These are phyloP conservation scores for Penicillium samsonianum DNA, from an alignment of 495 filamentous ascomycete genomes.

Conservation along the genomic window DNA sequence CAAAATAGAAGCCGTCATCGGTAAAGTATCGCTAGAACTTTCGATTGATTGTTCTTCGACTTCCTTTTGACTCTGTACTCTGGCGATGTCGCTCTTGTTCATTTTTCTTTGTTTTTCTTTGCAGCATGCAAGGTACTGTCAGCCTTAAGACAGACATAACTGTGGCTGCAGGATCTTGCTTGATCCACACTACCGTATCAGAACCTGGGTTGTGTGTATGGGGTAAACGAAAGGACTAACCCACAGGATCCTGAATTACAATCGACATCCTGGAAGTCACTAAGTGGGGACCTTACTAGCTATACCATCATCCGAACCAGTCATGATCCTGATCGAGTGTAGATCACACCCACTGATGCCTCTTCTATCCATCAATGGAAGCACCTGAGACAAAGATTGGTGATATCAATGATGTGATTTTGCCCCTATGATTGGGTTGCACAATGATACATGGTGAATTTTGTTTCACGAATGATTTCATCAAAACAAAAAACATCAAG, in stretches of 20 bases:
- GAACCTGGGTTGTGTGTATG: slow-evolving; percentile 4
- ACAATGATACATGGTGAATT: neutral
- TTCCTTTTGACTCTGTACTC: neutral
- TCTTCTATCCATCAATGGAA: slow-evolving; percentile 1
- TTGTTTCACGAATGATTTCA: neutral
- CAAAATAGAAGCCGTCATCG: neutral
- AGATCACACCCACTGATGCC: slow-evolving; percentile 8
- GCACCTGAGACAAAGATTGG: neutral
- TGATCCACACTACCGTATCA: neutral
- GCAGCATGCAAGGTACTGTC: neutral
- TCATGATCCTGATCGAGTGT: slow-evolving; percentile 5
- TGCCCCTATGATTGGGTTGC: neutral
- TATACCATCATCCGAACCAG: slow-evolving; percentile 5
- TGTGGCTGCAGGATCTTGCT: neutral
- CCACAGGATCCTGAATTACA: slow-evolving; percentile 11
- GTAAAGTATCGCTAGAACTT: neutral
- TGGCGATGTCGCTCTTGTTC: neutral
- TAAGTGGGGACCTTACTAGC: slow-evolving; percentile 5
- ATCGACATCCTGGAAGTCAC: slow-evolving; percentile 11
- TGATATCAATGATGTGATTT: neutral
- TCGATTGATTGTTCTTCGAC: neutral
- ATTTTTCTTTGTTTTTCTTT: neutral
- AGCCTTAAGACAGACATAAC: neutral
- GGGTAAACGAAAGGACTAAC: slow-evolving; percentile 11
- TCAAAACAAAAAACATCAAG: neutral